Base-by-base conservation (phyloP, 176 grass and related monocot genomes). In the Pontederia crassipes region DNA sequence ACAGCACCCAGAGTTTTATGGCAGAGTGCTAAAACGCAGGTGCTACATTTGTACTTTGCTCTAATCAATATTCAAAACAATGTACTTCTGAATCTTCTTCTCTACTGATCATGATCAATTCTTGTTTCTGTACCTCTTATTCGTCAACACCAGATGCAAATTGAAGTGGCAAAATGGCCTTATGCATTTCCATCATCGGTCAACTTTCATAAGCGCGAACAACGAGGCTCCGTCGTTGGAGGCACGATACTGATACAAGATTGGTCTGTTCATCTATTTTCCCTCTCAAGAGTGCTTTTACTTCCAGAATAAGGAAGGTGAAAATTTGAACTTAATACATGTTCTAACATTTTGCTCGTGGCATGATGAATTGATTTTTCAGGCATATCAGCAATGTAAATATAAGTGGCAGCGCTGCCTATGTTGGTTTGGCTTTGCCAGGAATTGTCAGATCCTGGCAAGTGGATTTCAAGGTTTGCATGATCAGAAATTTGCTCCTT, bases 11-110 rank as follows among this genome's bases (percentile, higher is more conserved):
- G 74, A 70, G 61, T 81, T 45, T 82, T 95, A 6, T 95, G 85
- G 86, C 74, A 95, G 66, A 85, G 86, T 76, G 90, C 90, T 28
- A 86, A 95, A 71, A 82, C 81, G 74, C 90, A 95, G 90, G 90
- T 84, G n/a, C 5, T 12, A 12, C 14, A 17, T 54, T 16, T 54
- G 32, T 54, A 16, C 51, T 54, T 54, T 40, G 32, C 51, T 54
- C n/a, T 9, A 54, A 54, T 15, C 8, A 15, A 54, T 54, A 52
- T 54, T 54, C 11, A 1, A 17, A 15, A 11, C n/a, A 8, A 16
- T 54, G n/a, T 4, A 6, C 2, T 54, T 54, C 11, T 54, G 12
- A 16, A 52, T 12, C 6, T 54, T 16, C 11, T 4, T 16, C 51
- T 54, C 14, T 54, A 16, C 52, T 55, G 11, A 28, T 35, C 51